Evolutionary conservation across 2,329 filamentous ascomycete species (phyloP), one percentile per base, ranked within the genome.

Genomic region (Colletotrichum echinochloae): DNA sequence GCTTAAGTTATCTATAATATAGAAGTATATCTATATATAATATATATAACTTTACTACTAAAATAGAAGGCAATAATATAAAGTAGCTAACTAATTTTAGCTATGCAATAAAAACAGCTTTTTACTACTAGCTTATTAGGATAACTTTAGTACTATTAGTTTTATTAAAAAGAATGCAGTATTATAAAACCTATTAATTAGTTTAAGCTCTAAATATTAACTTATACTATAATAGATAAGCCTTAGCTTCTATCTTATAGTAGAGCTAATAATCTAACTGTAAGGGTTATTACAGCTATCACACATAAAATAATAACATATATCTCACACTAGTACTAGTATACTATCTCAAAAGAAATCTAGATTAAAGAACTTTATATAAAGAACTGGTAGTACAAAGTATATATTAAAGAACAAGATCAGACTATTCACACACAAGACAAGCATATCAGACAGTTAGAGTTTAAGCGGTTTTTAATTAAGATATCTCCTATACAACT

Each of bases 401-500:
- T 39, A 48, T 28, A 18, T 12, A 48, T 64, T 28, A 23, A 64
- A 64, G 51, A 37, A n/a, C 18, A 64, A n/a, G 9, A 39, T 55
- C 39, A 46, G 23, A 64, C 60, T 20, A 64, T 64, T 26, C 33
- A 55, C 60, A 18, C 20, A 23, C 23, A 64, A 55, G 49, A 18
- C 20, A 37, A 64, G 51, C 49, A n/a, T 11, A 64, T 64, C 26
- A 48, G 28, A 2, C 5, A 11, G n/a, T 46, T 64, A 9, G 51
- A 64, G 37, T 30, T 64, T 18, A 39, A 64, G 30, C 46, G 46
- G 28, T 60, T 48, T 33, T 37, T 49, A 12, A 63, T 30, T 12
- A 26, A 52, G n/a, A 60, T 60, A 20, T 60, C 60, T 35, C 60
- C 60, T 4, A 64, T 64, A 33, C 49, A 64, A 18, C 49, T 64